These are phyloP conservation scores for Castanea crenata DNA, from an alignment of 306 rosid genomes.

Conservation along the genomic window DNA sequence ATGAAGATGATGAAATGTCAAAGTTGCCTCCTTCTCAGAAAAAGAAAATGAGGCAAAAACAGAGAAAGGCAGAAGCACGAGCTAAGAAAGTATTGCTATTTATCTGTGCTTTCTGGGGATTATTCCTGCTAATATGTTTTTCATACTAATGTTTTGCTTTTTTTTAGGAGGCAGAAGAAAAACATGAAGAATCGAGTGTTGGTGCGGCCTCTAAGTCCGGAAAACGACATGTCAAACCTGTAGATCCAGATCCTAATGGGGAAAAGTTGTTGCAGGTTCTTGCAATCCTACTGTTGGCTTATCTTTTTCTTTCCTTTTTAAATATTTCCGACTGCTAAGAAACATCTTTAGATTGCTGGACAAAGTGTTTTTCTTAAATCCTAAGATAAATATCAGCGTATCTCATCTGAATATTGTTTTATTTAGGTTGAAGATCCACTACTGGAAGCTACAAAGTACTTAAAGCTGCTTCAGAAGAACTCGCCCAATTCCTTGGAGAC, in stretches of 20 bases:
- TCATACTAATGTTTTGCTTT: constrained; percentile 26
- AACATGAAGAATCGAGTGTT: constrained; percentile 72
- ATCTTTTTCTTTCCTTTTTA: neutral
- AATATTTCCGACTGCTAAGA: neutral
- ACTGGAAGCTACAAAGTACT: constrained; percentile 85
- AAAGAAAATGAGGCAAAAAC: constrained; percentile 95
- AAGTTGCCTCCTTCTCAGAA: constrained; percentile 92
- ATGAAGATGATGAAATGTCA: constrained; percentile 78
- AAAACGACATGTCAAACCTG: constrained; percentile 81
- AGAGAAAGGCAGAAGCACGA: constrained; percentile 92
- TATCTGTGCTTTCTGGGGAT: constrained; percentile 20
- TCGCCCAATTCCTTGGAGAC: constrained; percentile 84
- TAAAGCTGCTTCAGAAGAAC: constrained; percentile 90
- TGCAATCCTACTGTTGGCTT: constrained; percentile 15
- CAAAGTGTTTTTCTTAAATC: neutral
- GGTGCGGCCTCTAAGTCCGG: constrained; percentile 71
- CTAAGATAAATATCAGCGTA: constrained; percentile 6
- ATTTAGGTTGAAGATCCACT: constrained; percentile 81
- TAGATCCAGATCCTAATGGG: constrained; percentile 89
- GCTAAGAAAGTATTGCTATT: constrained; percentile 75
- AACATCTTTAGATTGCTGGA: neutral
- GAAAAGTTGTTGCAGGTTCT: constrained; percentile 89
- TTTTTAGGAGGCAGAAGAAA: constrained; percentile 87
- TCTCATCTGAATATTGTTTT: constrained; percentile 5
- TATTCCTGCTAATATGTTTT: constrained; percentile 12